These are phyloP conservation scores for Santalum album DNA, from an alignment of 164 flowering plant species.

Conservation along the genomic window DNA sequence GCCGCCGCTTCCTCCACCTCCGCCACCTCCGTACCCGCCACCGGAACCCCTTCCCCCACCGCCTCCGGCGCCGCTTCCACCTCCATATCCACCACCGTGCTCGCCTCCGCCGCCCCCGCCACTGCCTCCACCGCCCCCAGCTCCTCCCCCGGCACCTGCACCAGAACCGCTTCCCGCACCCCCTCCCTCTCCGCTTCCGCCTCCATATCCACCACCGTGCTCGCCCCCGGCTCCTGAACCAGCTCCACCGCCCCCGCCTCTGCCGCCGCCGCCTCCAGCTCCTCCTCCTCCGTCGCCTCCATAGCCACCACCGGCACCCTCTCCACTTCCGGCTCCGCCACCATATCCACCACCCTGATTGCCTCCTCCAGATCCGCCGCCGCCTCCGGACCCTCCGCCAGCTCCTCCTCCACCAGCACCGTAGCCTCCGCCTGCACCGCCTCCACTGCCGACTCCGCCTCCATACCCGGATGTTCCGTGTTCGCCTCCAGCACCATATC, in stretches of 20 bases:
- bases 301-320: conserved; percentile 4
- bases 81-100: conserved; percentile 9
- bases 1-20: conserved; percentile 10
- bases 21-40: conserved; percentile 3
- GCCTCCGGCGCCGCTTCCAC: conserved; percentile 8
- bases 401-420: conserved; percentile 5
- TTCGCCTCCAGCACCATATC: not conserved
- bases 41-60: conserved; percentile 8
- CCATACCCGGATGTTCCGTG: conserved; percentile 10
- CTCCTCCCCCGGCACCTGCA: not conserved
- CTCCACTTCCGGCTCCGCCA: too few relatives aligned
- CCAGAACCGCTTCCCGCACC: not conserved
- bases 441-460: conserved; percentile 5
- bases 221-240: conserved; percentile 3
- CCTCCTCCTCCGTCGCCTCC: not conserved
- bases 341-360: conserved; percentile 5
- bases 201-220: conserved; percentile 1
- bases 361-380: conserved; percentile 4
- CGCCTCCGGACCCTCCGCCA: conserved; percentile 6
- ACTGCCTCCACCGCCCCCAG: not conserved
- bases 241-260: conserved; percentile 2
- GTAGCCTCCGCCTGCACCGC: too few relatives aligned
- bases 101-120: not conserved
- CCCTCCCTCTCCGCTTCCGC: not conserved
- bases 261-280: conserved; percentile 6